These are phyloP conservation scores for Leonotis leonurus DNA, from an alignment of 257 asterid species.

Conservation along the genomic window DNA sequence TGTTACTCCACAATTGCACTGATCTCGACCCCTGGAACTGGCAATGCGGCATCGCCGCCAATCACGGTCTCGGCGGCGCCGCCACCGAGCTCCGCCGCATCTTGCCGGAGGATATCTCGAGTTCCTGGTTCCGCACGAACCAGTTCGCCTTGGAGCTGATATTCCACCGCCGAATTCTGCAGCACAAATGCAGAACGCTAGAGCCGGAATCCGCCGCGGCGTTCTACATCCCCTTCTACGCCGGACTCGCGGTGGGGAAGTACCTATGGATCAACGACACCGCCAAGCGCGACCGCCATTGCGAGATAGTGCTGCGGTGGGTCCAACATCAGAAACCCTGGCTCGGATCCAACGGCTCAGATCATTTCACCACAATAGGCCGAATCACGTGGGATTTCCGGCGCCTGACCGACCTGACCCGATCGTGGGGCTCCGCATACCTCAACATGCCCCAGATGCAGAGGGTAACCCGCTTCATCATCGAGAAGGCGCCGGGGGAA, in stretches of 20 bases:
- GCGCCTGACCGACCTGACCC: conserved; percentile 33
- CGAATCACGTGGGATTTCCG: conserved; percentile 75
- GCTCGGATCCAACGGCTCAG: conserved; percentile 35
- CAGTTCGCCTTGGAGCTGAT: conserved; percentile 44
- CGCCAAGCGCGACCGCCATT: conserved; percentile 32
- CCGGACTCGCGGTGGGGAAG: conserved; percentile 55
- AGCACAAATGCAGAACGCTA: conserved; percentile 38
- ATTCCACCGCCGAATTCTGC: conserved; percentile 38
- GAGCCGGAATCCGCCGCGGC: conserved; percentile 46
- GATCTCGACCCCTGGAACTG: conserved; percentile 43
- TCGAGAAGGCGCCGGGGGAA: conserved; percentile 27
- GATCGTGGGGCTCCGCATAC: conserved; percentile 47
- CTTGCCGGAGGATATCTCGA: conserved; percentile 30
- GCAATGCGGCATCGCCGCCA: conserved; percentile 37
- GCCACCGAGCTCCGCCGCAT: conserved; percentile 42
- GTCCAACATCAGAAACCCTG: conserved; percentile 25
- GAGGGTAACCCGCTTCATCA: conserved; percentile 34
- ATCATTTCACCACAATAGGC: conserved; percentile 50
- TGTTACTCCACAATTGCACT: conserved; percentile 29
- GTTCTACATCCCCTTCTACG: conserved; percentile 61
- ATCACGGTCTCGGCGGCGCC: conserved; percentile 41
- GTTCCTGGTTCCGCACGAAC: conserved; percentile 56
- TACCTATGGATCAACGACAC: conserved; percentile 51
- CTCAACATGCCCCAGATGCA: conserved; percentile 52
- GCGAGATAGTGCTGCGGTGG: conserved; percentile 45